Conservation (phyloP, 1,139 yeast genomes). For the Debaryomyces sp. region DNA sequence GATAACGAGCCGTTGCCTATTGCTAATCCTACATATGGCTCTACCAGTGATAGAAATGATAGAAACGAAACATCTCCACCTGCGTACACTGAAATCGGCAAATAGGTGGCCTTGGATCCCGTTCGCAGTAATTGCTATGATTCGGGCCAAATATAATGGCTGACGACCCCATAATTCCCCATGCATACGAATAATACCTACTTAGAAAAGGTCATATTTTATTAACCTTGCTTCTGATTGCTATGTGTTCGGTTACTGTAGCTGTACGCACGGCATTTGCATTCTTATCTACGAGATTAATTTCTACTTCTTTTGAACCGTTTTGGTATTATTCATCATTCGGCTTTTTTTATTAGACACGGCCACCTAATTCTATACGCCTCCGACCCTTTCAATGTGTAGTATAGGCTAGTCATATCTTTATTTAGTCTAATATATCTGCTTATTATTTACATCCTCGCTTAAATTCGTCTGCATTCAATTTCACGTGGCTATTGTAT, state of each 20-base stretch:
- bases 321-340: background rate
- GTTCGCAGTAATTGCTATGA: background rate
- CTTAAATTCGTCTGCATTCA: background rate
- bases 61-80: constrained; percentile 29
- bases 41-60: constrained; percentile 16
- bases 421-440: background rate
- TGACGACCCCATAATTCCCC: background rate
- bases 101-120: background rate
- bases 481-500: constrained; percentile 1
- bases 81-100: constrained; percentile 34
- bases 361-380: background rate
- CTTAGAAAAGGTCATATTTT: background rate
- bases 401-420: background rate
- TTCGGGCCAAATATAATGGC: background rate
- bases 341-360: background rate
- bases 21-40: constrained; percentile 26
- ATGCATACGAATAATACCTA: background rate
- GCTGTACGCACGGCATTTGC: background rate
- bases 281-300: background rate
- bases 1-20: constrained; percentile 14
- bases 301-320: background rate
- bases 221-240: background rate
- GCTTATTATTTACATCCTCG: background rate
- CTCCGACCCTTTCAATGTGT: background rate
- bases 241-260: background rate